A percentile compares a stretch with the other conserved stretches of the same genome.
Conservation (phyloP, 352 stramenopile genomes). For the Phytopythium kandeliae region DNA sequence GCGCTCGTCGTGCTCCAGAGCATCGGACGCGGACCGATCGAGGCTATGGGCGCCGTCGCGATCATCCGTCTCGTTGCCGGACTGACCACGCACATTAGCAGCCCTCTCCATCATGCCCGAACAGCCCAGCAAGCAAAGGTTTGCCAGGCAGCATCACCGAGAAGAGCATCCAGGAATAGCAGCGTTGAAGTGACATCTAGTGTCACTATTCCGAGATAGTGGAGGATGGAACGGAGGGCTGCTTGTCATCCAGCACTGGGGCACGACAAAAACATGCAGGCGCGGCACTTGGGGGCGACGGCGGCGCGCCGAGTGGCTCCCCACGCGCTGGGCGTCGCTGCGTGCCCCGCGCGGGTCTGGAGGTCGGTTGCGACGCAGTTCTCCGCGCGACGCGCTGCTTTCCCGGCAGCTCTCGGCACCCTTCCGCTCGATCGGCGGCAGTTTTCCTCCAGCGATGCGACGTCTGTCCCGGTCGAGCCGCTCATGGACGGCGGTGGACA, state of each 20-base stretch:
- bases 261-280: slow-evolving; percentile 2
- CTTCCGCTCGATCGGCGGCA: slow-evolving; percentile 21
- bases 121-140: too few relatives aligned
- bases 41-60: too few relatives aligned
- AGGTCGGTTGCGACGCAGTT: not conserved
- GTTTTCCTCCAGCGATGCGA: slow-evolving; percentile 25
- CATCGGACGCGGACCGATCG: not conserved
- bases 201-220: not conserved
- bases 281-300: slow-evolving; percentile 4
- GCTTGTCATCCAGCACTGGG: not conserved
- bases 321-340: not conserved
- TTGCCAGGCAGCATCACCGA: too few relatives aligned
- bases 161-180: slow-evolving; percentile 2
- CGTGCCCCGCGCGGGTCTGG: not conserved
- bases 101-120: too few relatives aligned
- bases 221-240: not conserved
- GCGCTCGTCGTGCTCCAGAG: not conserved
- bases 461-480: slow-evolving; percentile 12
- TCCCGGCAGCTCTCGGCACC: slow-evolving; percentile 2
- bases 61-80: too few relatives aligned
- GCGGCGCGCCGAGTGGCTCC: slow-evolving; percentile 2
- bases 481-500: slow-evolving; percentile 25
- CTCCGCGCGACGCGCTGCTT: not conserved
- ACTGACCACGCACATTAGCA: too few relatives aligned
- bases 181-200: not conserved